Percentiles rank a stretch among this genome's conserved stretches.
phyloP scores from a whole-genome alignment of 2,329 filamentous ascomycete species.

The Talaromyces sp. region DNA sequence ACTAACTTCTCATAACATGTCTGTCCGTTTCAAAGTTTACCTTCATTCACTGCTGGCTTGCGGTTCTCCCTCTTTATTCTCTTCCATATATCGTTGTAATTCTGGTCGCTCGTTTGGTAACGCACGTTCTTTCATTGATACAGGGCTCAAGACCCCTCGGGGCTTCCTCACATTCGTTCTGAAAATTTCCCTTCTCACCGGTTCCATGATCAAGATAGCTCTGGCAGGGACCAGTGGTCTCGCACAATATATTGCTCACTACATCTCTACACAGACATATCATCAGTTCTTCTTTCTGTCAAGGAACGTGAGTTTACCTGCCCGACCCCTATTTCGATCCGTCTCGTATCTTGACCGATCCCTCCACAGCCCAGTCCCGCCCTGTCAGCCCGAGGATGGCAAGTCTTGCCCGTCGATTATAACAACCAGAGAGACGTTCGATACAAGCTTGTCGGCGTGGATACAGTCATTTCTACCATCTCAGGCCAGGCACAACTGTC shows the following conservation, averaged over 20 bases:
- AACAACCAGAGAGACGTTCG: conserved; percentile 56
- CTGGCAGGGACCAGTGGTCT: conserved; percentile 63
- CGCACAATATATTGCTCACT: conserved; percentile 57
- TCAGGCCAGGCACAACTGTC: conserved; percentile 65
- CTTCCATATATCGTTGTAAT: conserved; percentile 2
- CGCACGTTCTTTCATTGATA: not conserved
- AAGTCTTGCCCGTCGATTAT: conserved; percentile 70
- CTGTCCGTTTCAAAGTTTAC: not conserved
- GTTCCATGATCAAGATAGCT: conserved; percentile 58
- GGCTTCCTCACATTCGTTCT: not conserved
- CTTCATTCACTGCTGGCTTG: not conserved
- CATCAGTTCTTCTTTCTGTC: conserved; percentile 71
- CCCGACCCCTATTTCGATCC: not conserved
- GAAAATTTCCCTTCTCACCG: not conserved
- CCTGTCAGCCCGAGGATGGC: conserved; percentile 50
- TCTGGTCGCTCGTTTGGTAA: not conserved
- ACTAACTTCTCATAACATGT: not conserved
- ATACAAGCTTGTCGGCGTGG: conserved; percentile 68
- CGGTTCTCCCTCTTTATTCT: not conserved
- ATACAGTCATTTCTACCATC: conserved; percentile 74
- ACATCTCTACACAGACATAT: conserved; percentile 60
- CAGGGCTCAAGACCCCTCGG: not conserved
- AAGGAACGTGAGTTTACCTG: conserved; percentile 44
- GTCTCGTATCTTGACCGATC: conserved; percentile 15
- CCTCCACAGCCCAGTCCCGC: conserved; percentile 36